Evolutionary conservation across 805 yeast genomes (phyloP), one percentile per base, ranked within the genome.

Genomic region (Metschnikowia reukaufii): DNA sequence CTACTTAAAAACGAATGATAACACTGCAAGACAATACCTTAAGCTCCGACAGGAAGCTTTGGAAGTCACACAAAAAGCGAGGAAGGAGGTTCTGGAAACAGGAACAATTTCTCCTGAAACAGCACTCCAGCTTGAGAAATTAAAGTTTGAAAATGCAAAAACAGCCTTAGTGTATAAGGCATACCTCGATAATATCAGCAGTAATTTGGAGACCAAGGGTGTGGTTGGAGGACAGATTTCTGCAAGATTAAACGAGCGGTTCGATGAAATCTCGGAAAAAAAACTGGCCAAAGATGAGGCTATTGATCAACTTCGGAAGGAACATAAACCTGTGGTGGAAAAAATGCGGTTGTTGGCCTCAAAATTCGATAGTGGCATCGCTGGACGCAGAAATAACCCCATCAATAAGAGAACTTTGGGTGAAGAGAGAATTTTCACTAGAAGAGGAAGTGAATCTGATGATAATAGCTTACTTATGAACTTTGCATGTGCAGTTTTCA

Each of bases 241-340:
- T 12, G 52, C 56, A 5, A 55, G 59, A 9, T 56, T 71, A 8
- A 53, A 56, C 18, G 36, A 38, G 13, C 56, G 66, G 31, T 57
- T 56, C 35, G 61, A 57, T 13, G 49, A 48, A 6, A 51, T 72
- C 10, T 20, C 50, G 3, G 39, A 30, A 3, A 47, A 53, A 16
- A 57, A 63, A 35, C 36, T 49, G 3, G 32, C 27, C 4, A 41
- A 62, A 4, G 42, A 54, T 12, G 49, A 51, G 17, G 61, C 60
- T 25, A 62, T 67, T 8, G 54, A 54, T n/a, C 54, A 60, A 15
- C 58, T 70, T 31, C 58, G 53, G 32, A 57, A 58, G 9, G 58
- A 60, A 6, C 68, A 70, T 45, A 60, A 67, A 41, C 77, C 76
- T 2, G 49, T 68, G 10, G 53, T 72, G 19, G 68, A 66, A 21